Percentiles rank a stretch among this genome's conserved stretches.
These are phyloP conservation scores for Calonectria pauciramosa DNA, from an alignment of 2,329 filamentous ascomycete species.

Conservation along the genomic window DNA sequence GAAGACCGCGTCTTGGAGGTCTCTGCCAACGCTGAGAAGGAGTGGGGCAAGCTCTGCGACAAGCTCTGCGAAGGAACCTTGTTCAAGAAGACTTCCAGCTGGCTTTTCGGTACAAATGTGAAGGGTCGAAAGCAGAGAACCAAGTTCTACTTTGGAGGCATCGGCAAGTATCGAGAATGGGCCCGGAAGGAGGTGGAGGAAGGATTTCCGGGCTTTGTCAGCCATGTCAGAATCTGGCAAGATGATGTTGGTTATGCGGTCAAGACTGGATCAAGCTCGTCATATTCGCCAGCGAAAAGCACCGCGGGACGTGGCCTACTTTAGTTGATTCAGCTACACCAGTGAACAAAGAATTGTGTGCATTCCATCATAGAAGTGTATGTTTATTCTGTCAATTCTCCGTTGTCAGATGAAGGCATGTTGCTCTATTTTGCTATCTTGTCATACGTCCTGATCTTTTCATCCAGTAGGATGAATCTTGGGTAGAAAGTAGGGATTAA, in stretches of 20 bases:
- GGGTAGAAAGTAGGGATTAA: no score
- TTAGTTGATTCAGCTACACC: no score
- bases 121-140: constrained; percentile 21
- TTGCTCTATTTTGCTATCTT: no score
- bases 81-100: constrained; percentile 25
- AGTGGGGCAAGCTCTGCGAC: constrained; percentile 8
- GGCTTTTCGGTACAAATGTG: constrained; percentile 24
- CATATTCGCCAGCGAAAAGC: no score
- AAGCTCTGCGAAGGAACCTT: constrained; percentile 12
- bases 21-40: neutral
- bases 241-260: neutral
- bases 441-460: no score
- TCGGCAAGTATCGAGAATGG: constrained; percentile 20
- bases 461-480: no score
- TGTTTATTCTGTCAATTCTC: no score
- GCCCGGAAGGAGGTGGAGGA: constrained; percentile 2
- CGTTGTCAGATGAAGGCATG: no score
- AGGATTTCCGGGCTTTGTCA: neutral
- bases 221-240: neutral
- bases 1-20: neutral
- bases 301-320: no score
- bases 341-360: no score
- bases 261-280: no score
- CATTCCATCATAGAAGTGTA: no score
- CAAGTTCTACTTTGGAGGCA: constrained; percentile 26